Percentiles rank a stretch among this genome's conserved stretches.
Conservation (phyloP, 306 rosid species). For the Canavalia ensiformis region DNA sequence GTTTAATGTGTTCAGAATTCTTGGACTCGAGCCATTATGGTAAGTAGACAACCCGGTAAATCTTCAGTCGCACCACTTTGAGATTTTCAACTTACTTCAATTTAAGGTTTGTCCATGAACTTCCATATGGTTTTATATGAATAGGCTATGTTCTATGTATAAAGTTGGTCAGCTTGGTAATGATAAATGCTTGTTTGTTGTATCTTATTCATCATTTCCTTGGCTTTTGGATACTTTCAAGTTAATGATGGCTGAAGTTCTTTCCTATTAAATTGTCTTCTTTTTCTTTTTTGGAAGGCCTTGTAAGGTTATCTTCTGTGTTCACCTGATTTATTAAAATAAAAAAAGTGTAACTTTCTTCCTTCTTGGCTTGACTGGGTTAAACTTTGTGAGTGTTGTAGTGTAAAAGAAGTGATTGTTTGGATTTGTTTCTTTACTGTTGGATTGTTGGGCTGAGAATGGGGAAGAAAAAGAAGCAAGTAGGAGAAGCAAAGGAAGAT, state of each 20-base stretch:
- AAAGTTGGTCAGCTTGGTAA: slow-evolving; percentile 9
- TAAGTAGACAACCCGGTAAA: slow-evolving; percentile 18
- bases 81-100: slow-evolving; percentile 46
- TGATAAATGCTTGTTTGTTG: slow-evolving; percentile 33
- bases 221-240: slow-evolving; percentile 35
- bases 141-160: slow-evolving; percentile 24
- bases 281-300: slow-evolving; percentile 24
- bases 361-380: slow-evolving; percentile 45
- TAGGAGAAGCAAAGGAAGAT: slow-evolving; percentile 58
- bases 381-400: slow-evolving; percentile 43
- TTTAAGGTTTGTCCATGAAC: slow-evolving; percentile 18
- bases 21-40: slow-evolving; percentile 24
- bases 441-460: slow-evolving; percentile 59
- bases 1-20: slow-evolving; percentile 28
- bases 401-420: slow-evolving; percentile 34
- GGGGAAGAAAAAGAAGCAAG: slow-evolving; percentile 82
- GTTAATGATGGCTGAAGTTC: slow-evolving; percentile 38
- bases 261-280: slow-evolving; percentile 20
- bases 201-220: slow-evolving; percentile 12
- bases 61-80: slow-evolving; percentile 30
- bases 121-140: neutral
- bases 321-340: slow-evolving; percentile 35
- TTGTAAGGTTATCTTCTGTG: slow-evolving; percentile 37
- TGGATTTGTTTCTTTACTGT: slow-evolving; percentile 42
- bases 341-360: slow-evolving; percentile 22